Conservation (phyloP, 495 filamentous ascomycete genomes). For the Penicilliopsis zonata region DNA sequence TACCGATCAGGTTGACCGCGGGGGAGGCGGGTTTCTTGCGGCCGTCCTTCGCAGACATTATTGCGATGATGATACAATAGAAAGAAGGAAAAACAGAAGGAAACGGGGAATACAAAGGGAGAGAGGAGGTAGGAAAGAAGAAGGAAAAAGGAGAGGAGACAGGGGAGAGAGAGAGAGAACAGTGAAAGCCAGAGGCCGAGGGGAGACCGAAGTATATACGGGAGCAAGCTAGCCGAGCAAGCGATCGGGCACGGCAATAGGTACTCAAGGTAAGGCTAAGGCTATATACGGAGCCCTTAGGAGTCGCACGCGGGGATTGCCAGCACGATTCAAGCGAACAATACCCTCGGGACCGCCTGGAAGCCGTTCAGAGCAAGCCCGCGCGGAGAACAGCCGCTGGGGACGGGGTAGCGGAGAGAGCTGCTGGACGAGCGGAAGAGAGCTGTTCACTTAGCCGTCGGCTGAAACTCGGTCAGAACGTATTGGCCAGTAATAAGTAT, state of each 20-base stretch:
- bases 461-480: too few relatives aligned
- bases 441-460: too few relatives aligned
- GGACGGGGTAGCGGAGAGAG: conserved; percentile 33
- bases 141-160: conserved; percentile 3
- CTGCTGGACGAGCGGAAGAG: conserved; percentile 34
- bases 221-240: too few relatives aligned
- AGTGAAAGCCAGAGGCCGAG: too few relatives aligned
- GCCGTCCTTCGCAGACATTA: conserved; percentile 58
- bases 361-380: too few relatives aligned
- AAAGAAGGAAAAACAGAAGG: not conserved
- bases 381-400: conserved; percentile 17
- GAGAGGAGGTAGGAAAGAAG: conserved; percentile 3
- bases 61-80: conserved; percentile 4
- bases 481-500: too few relatives aligned
- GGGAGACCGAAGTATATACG: too few relatives aligned
- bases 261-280: not conserved
- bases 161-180: not conserved
- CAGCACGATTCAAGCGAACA: too few relatives aligned
- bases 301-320: not conserved
- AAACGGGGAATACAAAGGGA: not conserved
- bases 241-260: too few relatives aligned
- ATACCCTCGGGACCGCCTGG: too few relatives aligned
- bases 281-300: not conserved
- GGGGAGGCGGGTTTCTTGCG: conserved; percentile 72
- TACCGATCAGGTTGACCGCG: conserved; percentile 93